Evolutionary conservation across 331 rosid species (phyloP).

Genomic region (Stylosanthes scabra): DNA sequence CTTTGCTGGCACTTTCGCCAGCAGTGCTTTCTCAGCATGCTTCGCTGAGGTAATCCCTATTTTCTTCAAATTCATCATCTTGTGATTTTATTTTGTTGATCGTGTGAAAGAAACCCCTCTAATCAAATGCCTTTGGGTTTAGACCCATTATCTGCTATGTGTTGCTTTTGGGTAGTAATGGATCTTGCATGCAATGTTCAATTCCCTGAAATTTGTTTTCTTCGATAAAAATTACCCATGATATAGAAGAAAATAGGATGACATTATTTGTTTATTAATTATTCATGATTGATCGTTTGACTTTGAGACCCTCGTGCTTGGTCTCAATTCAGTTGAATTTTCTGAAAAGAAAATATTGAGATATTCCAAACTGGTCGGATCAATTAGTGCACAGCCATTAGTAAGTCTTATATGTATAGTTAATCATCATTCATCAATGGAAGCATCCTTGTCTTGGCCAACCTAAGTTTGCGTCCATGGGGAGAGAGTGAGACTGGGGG

Average conservation of each 20-base stretch:
- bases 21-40: too few relatives aligned
- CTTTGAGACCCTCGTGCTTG: conserved; percentile 16
- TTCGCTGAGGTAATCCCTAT: conserved; percentile 52
- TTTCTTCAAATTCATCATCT: conserved; percentile 7
- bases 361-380: neutral
- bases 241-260: neutral
- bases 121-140: neutral
- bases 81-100: conserved; percentile 22
- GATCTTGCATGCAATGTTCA: conserved; percentile 1
- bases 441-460: too few relatives aligned
- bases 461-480: too few relatives aligned
- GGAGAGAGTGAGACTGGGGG: too few relatives aligned
- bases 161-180: neutral
- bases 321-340: conserved; percentile 25
- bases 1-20: too few relatives aligned
- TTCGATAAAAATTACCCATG: conserved; percentile 9
- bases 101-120: neutral
- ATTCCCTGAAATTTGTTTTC: neutral
- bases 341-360: neutral
- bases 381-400: conserved; percentile 1
- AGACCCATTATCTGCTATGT: neutral
- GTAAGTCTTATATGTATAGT: neutral
- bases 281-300: neutral
- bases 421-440: neutral
- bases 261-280: neutral